Base-by-base conservation (phyloP, 2,329 filamentous ascomycete species). In the Pseudogymnoascus sp. region DNA sequence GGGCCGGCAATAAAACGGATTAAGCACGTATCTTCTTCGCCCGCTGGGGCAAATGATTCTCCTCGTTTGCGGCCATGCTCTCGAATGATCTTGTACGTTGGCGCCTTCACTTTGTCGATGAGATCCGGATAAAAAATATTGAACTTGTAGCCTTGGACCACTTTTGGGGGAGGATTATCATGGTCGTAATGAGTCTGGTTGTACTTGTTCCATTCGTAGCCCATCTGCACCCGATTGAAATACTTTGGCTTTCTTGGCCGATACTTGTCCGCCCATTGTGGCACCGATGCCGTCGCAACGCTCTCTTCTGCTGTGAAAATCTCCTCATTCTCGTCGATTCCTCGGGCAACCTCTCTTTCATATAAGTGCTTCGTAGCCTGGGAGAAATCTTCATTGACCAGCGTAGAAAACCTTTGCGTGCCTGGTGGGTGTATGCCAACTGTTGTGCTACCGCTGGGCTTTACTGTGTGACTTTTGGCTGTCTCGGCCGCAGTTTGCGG, bases 131-230 rank as follows among this genome's bases (percentile, higher is more conserved):
- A 99, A 77, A 99, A 99, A 61, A 99, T 93, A 78, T 99, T 97
- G 82, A 99, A 99, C 75, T 96, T 97, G 81, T 99, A 99, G 64
- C 95, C 95, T 75, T 99, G 95, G 10, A 99, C 95, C 5, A 99
- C 93, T 77, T 96, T 97, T 26, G 95, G 95, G 1, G 95, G 95
- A 1, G 95, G 95, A 72, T 97, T 97, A 73, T 97, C 93, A 75
- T 97, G 91, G 75, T 97, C 95, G 78, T 99, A 99, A 77, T 99
- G 95, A 11, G 95, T 99, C 77, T 99, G 95, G 73, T 99, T 99
- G 82, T 99, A 99, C 77, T 99, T 99, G 81, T 99, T 99, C 95
- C 95, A 99, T 76, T 99, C 95, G 75, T 97, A 99, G 62, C 95
- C 95, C 90, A 97, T 97, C 76, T 96, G 93, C 57, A 97, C 93